These are phyloP conservation scores for Selenicereus undatus DNA, from an alignment of 148 eudicot species.

Conservation along the genomic window DNA sequence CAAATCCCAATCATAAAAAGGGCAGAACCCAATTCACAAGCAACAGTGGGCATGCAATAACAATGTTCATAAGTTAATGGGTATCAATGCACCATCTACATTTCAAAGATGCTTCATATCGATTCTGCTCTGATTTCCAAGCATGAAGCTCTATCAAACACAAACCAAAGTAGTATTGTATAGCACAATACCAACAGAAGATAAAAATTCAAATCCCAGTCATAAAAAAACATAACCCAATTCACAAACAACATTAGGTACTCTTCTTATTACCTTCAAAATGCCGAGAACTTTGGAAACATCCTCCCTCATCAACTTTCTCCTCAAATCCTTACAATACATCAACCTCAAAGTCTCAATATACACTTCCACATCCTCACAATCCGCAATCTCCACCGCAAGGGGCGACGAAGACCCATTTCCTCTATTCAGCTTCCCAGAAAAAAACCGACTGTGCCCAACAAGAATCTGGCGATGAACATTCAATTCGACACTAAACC, in stretches of 20 bases:
- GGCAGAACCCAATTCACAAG: too few species aligned
- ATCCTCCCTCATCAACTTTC: slow-evolving; percentile 74
- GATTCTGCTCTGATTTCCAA: too few species aligned
- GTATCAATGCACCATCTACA: not conserved
- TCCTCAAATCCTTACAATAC: slow-evolving; percentile 84
- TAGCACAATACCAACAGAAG: not conserved
- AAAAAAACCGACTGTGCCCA: slow-evolving; percentile 65
- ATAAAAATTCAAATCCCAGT: not conserved
- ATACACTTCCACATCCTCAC: slow-evolving; percentile 91
- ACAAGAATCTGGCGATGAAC: slow-evolving; percentile 69
- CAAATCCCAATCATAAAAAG: too few species aligned
- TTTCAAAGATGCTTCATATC: not conserved
- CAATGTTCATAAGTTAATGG: too few species aligned
- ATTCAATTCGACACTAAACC: slow-evolving; percentile 49
- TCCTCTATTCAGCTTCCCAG: slow-evolving; percentile 28
- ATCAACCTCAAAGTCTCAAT: slow-evolving; percentile 74
- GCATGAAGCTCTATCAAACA: not conserved
- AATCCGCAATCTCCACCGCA: slow-evolving; percentile 72
- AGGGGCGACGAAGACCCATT: slow-evolving; percentile 26
- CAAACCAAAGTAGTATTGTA: not conserved
- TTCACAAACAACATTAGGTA: too few species aligned
- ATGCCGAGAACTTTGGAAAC: slow-evolving; percentile 76
- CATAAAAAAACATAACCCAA: not conserved
- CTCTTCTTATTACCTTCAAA: slow-evolving; percentile 50
- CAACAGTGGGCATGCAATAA: too few species aligned